Evolutionary conservation across 345 rosid species (phyloP).

Genomic region (Toxicodendron radicans): DNA sequence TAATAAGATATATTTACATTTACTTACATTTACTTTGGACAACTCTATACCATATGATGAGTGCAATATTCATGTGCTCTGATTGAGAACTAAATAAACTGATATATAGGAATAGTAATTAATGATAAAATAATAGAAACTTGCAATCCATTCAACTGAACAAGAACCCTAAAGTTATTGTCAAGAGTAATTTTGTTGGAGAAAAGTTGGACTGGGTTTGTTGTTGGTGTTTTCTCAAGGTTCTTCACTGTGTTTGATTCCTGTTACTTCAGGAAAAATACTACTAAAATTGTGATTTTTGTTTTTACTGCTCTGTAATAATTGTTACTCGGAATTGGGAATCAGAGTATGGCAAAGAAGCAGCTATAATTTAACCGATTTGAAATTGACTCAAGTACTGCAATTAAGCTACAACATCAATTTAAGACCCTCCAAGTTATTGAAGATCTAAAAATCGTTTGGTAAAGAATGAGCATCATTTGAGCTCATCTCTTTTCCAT

Average conservation of each 20-base stretch:
- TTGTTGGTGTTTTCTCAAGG: background rate
- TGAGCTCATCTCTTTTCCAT: constrained; percentile 41
- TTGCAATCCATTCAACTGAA: background rate
- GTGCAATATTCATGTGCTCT: background rate
- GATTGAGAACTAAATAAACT: background rate
- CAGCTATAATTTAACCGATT: background rate
- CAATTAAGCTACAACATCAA: constrained; percentile 10
- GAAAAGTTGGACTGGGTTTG: background rate
- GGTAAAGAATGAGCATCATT: constrained; percentile 40
- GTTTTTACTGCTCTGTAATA: background rate
- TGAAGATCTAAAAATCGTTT: constrained; percentile 8
- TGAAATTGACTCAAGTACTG: constrained; percentile 13
- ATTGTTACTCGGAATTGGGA: background rate
- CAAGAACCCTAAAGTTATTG: background rate
- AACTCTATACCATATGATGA: background rate
- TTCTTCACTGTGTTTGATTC: background rate
- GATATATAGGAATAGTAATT: background rate
- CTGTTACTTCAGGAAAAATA: background rate
- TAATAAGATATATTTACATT: background rate
- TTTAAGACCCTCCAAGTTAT: constrained; percentile 9
- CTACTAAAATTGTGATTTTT: background rate
- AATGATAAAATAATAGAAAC: constrained; percentile 2
- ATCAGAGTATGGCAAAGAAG: too few species aligned
- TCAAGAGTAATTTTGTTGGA: background rate
- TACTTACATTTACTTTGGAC: background rate